Base-by-base conservation (phyloP, 306 rosid genomes). In the Vicia sativa region DNA sequence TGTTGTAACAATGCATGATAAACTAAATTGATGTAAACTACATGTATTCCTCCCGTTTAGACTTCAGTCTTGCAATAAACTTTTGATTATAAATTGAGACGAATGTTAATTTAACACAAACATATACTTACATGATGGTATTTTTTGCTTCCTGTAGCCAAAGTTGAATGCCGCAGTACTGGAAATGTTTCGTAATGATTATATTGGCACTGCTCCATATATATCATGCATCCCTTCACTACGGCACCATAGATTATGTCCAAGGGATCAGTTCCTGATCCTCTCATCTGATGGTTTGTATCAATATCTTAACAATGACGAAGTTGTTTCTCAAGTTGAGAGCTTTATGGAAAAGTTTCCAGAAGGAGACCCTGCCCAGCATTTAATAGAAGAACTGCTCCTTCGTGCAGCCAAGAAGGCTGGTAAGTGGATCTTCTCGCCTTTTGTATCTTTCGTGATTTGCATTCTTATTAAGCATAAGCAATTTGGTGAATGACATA, bases 361-460 rank as follows among this genome's bases (percentile, higher is more conserved):
- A 8, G 99, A 95, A 39, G 99, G 99, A 68, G 99, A 95, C 69
- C 99, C 99, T 42, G 99, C 99, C 56, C 99, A 95, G 79, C 95
- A 95, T 83, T 85, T 95, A 80, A 95, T 95, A 72, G 99, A 95
- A 91, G 99, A 95, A 84, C 95, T 95, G 79, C 99, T 95, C 64
- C 73, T 77, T 75, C 99, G 99, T 63, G 99, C 99, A 16, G 99
- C 99, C 37, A 88, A 86, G 82, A 95, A 95, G 78, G 99, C 99
- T 34, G 97, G 99, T 95, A 85, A 43, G 9, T 46, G 35, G 53
- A 39, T 75, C 64, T 65, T 68, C 74, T 61, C 62, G 68, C 57
- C 44, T 67, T 48, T 11, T 35, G 26, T 46, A 23, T 72, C 70
- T 70, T 54, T 31, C 44, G 42, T 58, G 35, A 62, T 63, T 56